These are phyloP conservation scores for Vitis labrusca DNA, from an alignment of 164 flowering plant genomes.

Conservation along the genomic window DNA sequence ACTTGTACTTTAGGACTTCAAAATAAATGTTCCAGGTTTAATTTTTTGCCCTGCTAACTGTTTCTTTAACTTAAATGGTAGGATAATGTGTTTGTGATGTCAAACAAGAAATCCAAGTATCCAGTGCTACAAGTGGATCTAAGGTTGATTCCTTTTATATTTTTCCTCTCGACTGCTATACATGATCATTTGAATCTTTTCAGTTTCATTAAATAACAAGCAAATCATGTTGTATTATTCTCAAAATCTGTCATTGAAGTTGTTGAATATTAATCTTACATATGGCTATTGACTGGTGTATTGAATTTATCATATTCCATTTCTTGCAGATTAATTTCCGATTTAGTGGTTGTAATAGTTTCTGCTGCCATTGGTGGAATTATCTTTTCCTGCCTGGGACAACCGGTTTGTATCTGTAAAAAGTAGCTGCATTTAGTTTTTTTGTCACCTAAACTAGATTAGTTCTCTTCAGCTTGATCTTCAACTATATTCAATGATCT, in stretches of 20 bases:
- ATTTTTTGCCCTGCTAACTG: background rate
- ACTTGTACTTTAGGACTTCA: background rate
- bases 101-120: constrained; percentile 92
- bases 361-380: constrained; percentile 98
- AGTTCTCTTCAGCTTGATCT: constrained; percentile 3
- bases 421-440: background rate
- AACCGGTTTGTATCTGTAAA: constrained; percentile 66
- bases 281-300: constrained; percentile 6
- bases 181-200: background rate
- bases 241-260: background rate
- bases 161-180: background rate
- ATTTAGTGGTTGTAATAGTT: constrained; percentile 92
- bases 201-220: background rate
- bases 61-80: constrained; percentile 28
- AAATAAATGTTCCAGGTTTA: background rate
- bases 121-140: constrained; percentile 96
- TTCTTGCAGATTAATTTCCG: constrained; percentile 79
- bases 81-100: constrained; percentile 97
- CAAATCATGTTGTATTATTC: background rate
- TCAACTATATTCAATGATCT: constrained; percentile 1
- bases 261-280: constrained; percentile 2
- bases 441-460: constrained; percentile 1
- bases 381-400: constrained; percentile 85
- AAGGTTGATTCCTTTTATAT: constrained; percentile 46
- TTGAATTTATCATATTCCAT: background rate